Evolutionary conservation across 78 protist species (phyloP), one percentile per base, ranked within the genome.

Genomic region (Planoprotostelium fungivorum): DNA sequence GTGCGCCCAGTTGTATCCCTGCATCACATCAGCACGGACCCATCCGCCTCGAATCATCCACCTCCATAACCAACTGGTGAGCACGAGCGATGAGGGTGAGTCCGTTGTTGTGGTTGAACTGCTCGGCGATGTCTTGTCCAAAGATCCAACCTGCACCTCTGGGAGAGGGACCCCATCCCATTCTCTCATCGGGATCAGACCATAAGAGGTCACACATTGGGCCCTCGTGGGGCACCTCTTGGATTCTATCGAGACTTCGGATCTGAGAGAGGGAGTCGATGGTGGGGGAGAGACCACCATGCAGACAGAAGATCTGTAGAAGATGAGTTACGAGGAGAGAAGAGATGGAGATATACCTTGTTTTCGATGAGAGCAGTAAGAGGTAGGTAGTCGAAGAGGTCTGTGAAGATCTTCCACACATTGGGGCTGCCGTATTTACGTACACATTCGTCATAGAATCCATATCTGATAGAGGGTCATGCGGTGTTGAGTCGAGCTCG

Each of bases 401-500:
- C 97, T 1, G 99, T 98, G 94, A 96, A 98, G 84, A 85, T 83
- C 92, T 90, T 89, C 99, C 99, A 98, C 28, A 98, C 97, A 34
- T 93, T 92, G 34, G 98, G 96, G 51, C 34, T 95, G 87, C 98
- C 98, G 89, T 97, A 98, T 93, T 97, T 96, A 83, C 97, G 85
- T 87, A 96, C 38, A 94, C 98, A 97, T 90, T 98, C 99, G 89
- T 97, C 99, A 89, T 97, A 98, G 94, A 97, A 97, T n/a, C 99
- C 99, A 63, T 98, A 96, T 39, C 95, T 95, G 87, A 97, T 99
- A 0, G 99, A 98, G 91, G 99, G 99, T 38, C 98, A 99, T 34
- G 99, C 88, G 1, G 95, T 85, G 91, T 99, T 99, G 92, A 99
- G 99, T 93, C 99, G 99, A 29, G 99, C 99, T 9, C 99, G 97